Evolutionary conservation across 164 flowering plant genomes (phyloP).

Genomic region (Nelumbo lutea): DNA sequence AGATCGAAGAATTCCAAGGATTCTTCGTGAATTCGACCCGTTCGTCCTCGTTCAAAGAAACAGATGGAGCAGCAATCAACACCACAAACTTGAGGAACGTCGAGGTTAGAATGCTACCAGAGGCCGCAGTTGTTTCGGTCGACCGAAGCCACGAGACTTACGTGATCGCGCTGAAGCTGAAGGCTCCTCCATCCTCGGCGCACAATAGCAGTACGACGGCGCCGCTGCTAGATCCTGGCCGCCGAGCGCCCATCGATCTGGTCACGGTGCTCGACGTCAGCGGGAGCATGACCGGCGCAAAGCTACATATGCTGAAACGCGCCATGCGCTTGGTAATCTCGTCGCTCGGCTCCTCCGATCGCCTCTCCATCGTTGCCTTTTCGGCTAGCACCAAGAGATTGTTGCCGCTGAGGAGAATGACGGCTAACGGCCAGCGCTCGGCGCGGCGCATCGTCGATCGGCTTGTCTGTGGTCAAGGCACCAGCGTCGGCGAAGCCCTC

Average conservation of each 20-base stretch:
- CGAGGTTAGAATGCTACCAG: conserved; percentile 49
- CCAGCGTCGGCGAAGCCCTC: conserved; percentile 63
- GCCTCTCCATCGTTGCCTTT: conserved; percentile 76
- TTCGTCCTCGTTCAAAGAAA: conserved; percentile 20
- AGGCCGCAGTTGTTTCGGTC: conserved; percentile 54
- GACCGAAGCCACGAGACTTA: conserved; percentile 53
- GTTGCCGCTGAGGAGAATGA: conserved; percentile 70
- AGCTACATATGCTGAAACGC: conserved; percentile 51
- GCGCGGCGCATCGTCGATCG: conserved; percentile 70
- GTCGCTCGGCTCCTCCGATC: conserved; percentile 61
- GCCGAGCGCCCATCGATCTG: conserved; percentile 75
- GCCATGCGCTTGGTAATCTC: conserved; percentile 65
- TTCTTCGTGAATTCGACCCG: conserved; percentile 50
- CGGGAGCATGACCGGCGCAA: conserved; percentile 40
- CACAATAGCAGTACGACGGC: conserved; percentile 13
- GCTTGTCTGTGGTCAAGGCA: conserved; percentile 58
- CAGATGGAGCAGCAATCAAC: conserved; percentile 5
- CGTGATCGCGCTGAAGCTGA: conserved; percentile 63
- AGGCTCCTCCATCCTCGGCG: conserved; percentile 53
- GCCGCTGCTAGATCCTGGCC: conserved; percentile 25
- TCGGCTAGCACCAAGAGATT: conserved; percentile 49
- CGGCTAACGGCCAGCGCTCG: conserved; percentile 56
- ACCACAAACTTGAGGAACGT: conserved; percentile 25
- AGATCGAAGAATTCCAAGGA: conserved; percentile 60
- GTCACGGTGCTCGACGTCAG: conserved; percentile 73